Evolutionary conservation across 768 basidiomycete species (phyloP), one percentile per base, ranked within the genome.

Genomic region (Leccinum fibrillosum): DNA sequence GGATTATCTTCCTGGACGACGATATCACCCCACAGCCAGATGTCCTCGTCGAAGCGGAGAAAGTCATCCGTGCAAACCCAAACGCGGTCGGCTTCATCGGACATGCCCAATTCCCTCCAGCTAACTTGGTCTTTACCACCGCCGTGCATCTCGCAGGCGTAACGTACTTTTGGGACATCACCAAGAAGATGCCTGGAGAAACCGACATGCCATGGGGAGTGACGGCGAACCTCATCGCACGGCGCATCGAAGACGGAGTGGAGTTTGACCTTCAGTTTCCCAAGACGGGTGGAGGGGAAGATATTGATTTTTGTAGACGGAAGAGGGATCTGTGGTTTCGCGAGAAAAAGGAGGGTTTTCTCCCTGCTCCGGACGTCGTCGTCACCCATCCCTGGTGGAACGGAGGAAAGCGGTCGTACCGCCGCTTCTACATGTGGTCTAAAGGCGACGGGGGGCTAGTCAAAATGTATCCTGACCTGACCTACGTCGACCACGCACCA

Each of bases 201-300:
- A 63, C 56, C 1, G 82, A 85, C 54, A 64, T 85, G 37, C 84
- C 85, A 0, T 86, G 85, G 85, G 84, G 85, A 2, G 82, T 84
- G 3, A 84, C 85, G 0, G 84, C 83, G 1, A 85, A 84, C 62
- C 75, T 86, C 17, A 78, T 85, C 23, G 74, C 74, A 5, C 78
- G 81, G 3, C 78, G 81, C 23, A 65, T 73, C 34, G 62, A 72
- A 2, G 82, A 84, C 48, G 76, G 72, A 0, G 74, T 84, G n/a
- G 62, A 64, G 45, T 86, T 75, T 63, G 74, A 79, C 61, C 64
- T 74, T 17, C 66, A 64, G 5, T 86, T 82, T 61, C 86, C 85
- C 3, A 85, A 83, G 70, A 86, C 84, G 4, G 83, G 84, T 1
- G 83, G 85, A 3, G 85, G 84, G 0, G 85, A 87, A 58, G 83